Base-by-base conservation (phyloP, 2,329 filamentous ascomycete genomes). In the Didymella keratinophila region DNA sequence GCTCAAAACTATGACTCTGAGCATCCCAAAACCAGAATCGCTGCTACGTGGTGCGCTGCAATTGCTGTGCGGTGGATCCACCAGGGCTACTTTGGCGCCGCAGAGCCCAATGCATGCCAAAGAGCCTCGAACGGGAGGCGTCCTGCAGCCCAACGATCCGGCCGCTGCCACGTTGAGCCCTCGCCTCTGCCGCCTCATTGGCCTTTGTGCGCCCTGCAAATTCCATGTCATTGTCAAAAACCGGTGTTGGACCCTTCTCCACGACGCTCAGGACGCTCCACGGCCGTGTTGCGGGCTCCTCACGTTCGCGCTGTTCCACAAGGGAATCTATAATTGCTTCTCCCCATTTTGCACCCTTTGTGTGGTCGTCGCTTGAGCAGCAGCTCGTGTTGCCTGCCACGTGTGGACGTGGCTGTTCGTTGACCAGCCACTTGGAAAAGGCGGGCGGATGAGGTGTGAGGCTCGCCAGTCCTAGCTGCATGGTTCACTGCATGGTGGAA, bases 61-160 rank as follows among this genome's bases (percentile, higher is more conserved):
- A 63, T 61, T 63, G 56, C 50, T 49, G 46, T 42, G n/a, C 20
- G n/a, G 37, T 14, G 55, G 58, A 9, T 52, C 45, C 53, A 56
- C 53, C 18, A 20, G 21, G 14, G 11, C 28, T 47, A 36, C 42
- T 52, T 52, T 46, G 54, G 36, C 55, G 48, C 37, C 64, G 51
- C 56, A 53, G 49, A 52, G 62, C 64, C 60, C 64, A 63, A 65
- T 56, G 32, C 48, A 54, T 52, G 44, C 54, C 55, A 30, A 57
- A 60, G 64, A 63, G 56, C 53, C 62, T 63, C 64, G 62, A 61
- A 34, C 61, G 59, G 52, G 55, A 58, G 48, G 53, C 58, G 54
- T 49, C 50, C 56, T 64, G 62, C 60, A 65, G 65, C 65, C 65
- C 65, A 68, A 68, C 58, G 52, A 52, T 47, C 60, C 54, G 34